These are phyloP conservation scores for Auricularia auricula-judae DNA, from an alignment of 768 basidiomycete genomes.

Conservation along the genomic window DNA sequence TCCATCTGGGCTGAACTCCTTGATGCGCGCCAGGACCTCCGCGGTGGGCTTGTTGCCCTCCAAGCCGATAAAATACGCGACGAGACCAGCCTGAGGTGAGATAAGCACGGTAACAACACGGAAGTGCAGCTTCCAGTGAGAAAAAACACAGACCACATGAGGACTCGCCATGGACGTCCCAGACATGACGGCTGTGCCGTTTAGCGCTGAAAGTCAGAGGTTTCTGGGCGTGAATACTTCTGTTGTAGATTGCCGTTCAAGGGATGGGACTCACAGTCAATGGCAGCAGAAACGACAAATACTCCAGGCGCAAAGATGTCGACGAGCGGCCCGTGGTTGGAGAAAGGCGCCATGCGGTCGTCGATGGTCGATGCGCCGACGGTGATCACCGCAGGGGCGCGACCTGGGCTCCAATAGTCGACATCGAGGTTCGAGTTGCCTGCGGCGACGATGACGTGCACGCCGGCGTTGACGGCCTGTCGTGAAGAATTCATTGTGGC, in stretches of 20 bases:
- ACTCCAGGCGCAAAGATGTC: background rate
- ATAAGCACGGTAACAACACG: too few relatives aligned
- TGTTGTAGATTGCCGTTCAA: too few relatives aligned
- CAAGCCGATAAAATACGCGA: too few relatives aligned
- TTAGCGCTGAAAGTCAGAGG: background rate
- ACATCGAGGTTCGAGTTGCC: conserved; percentile 4
- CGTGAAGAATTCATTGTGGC: background rate
- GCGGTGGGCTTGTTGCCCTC: too few relatives aligned
- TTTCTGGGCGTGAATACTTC: too few relatives aligned
- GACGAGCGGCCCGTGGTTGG: conserved; percentile 2
- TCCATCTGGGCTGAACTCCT: too few relatives aligned
- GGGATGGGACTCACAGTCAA: too few relatives aligned
- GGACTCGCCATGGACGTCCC: conserved; percentile 2
- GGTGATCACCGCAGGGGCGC: conserved; percentile 2
- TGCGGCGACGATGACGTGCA: conserved; percentile 4
- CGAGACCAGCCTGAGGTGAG: too few relatives aligned
- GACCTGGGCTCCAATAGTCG: conserved; percentile 1
- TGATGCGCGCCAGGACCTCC: too few relatives aligned
- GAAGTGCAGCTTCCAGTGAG: too few relatives aligned
- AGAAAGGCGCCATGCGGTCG: background rate
- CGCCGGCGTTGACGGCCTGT: background rate
- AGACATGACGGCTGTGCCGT: background rate
- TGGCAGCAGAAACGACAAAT: background rate
- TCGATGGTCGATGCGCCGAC: conserved; percentile 3
- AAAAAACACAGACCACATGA: background rate